Base-by-base conservation (phyloP, 805 yeast species). In the Schizosaccharomyces pombe region DNA sequence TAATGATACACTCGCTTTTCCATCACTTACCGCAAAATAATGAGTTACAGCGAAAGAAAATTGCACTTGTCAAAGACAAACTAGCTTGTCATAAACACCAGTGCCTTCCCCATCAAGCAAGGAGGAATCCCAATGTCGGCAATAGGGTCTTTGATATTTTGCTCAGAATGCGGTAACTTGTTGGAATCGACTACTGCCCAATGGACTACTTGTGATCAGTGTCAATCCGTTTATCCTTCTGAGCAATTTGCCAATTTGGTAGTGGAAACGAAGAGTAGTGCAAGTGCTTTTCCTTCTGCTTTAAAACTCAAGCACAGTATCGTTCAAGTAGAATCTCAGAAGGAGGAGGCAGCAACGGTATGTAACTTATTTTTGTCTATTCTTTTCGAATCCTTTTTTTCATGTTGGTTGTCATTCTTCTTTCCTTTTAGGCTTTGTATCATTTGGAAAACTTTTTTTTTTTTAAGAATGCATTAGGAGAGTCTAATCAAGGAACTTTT, bases 141-240 rank as follows among this genome's bases (percentile, higher is more conserved):
- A 16, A 95, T 91, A 47, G 99, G 98, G 14, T 83, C 95, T 52
- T 76, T 91, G 62, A 89, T 91, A 57, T 91, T 91, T 68, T 91
- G 99, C 67, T 74, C 80, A 9, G 84, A 79, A 60, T 91, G 99
- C 68, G 99, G 99, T 61, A 85, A 82, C 62, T 72, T 91, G 55
- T 71, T 91, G 57, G 94, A 49, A 19, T 29, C 24, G 28, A 49
- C 53, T 31, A 32, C 53, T n/a, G 53, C 34, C n/a, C 53, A 49
- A 30, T 49, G 39, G 34, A 49, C 39, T 56, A 72, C 72, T 54
- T 85, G 95, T 66, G 70, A 63, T 2, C 74, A 72, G 58, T 77
- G 81, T 60, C 61, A 68, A 26, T 68, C 72, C 55, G 47, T 62
- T 5, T 74, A 70, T 60, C 68, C 68, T 28, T 62, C 74, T 19